phyloP scores from a whole-genome alignment of 2,329 filamentous ascomycete species.

The Leptographium flavum region DNA sequence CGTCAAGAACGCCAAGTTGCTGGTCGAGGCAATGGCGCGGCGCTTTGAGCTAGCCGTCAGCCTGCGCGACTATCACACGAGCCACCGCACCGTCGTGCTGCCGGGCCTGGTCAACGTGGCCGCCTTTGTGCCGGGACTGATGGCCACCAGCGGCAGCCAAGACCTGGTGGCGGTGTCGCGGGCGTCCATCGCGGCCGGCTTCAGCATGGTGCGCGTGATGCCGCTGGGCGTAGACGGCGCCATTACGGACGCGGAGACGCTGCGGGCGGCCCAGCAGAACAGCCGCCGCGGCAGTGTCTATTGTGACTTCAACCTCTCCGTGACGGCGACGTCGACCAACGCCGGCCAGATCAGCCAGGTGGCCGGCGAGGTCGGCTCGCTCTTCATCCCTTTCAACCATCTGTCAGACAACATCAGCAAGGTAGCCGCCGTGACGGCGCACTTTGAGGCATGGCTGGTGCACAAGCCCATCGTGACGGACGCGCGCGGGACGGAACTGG shows the following conservation, averaged over 20 bases:
- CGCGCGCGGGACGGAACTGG: constrained; percentile 65
- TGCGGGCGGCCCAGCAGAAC: constrained; percentile 60
- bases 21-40: constrained; percentile 85
- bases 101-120: constrained; percentile 67
- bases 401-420: constrained; percentile 73
- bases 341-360: constrained; percentile 61
- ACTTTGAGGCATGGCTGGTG: constrained; percentile 64
- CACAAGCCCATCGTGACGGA: constrained; percentile 73
- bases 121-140: constrained; percentile 65
- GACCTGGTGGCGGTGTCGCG: constrained; percentile 59
- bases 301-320: constrained; percentile 71
- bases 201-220: constrained; percentile 70
- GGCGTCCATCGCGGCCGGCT: constrained; percentile 60
- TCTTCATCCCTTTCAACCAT: constrained; percentile 75
- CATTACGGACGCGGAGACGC: constrained; percentile 56
- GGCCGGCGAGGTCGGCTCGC: constrained; percentile 58
- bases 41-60: constrained; percentile 75
- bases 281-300: constrained; percentile 46
- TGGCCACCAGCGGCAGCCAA: constrained; percentile 43
- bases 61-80: constrained; percentile 82
- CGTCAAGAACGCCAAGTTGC: constrained; percentile 96
- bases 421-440: constrained; percentile 63
- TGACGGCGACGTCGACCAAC: constrained; percentile 59
- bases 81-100: constrained; percentile 60
- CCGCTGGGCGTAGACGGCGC: constrained; percentile 59